Percentiles rank a stretch among this genome's conserved stretches.
Conservation (phyloP, 2,329 filamentous ascomycete genomes). For the Chrysoporthe puriensis region DNA sequence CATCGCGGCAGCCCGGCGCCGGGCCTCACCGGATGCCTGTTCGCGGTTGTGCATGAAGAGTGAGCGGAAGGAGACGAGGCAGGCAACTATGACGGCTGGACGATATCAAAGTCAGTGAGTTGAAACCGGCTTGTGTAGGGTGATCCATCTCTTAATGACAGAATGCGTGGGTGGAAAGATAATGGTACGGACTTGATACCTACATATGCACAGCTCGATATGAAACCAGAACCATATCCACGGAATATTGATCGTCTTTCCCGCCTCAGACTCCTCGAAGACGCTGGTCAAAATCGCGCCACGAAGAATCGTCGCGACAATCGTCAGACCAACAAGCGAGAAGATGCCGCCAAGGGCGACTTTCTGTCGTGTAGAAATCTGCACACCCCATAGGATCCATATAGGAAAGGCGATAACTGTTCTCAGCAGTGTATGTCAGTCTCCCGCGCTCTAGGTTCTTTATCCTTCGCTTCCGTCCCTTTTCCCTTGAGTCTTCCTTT, state of each 20-base stretch:
- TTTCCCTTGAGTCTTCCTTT: neutral
- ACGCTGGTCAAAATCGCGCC: conserved; percentile 26
- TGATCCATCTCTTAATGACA: neutral
- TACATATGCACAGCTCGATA: conserved; percentile 26
- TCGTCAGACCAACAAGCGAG: conserved; percentile 27
- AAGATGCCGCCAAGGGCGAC: conserved; percentile 25
- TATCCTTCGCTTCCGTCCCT: neutral
- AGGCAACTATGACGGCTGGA: conserved; percentile 26
- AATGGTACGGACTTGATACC: neutral
- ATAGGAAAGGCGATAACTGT: conserved; percentile 27
- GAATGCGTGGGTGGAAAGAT: neutral
- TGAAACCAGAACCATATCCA: conserved; percentile 31
- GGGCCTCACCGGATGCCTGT: conserved; percentile 14
- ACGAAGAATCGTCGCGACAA: conserved; percentile 25
- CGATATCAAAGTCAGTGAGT: neutral
- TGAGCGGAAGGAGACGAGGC: conserved; percentile 29
- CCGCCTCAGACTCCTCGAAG: conserved; percentile 17
- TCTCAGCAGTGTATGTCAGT: neutral
- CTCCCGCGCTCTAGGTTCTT: neutral
- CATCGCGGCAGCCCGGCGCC: conserved; percentile 12
- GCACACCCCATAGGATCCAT: conserved; percentile 28
- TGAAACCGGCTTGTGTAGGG: neutral
- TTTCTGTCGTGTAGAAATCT: conserved; percentile 24
- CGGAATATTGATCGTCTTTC: conserved; percentile 26
- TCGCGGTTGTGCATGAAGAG: conserved; percentile 26